phyloP scores from a whole-genome alignment of 179 eudicot species.

The Corrigiola litoralis region DNA sequence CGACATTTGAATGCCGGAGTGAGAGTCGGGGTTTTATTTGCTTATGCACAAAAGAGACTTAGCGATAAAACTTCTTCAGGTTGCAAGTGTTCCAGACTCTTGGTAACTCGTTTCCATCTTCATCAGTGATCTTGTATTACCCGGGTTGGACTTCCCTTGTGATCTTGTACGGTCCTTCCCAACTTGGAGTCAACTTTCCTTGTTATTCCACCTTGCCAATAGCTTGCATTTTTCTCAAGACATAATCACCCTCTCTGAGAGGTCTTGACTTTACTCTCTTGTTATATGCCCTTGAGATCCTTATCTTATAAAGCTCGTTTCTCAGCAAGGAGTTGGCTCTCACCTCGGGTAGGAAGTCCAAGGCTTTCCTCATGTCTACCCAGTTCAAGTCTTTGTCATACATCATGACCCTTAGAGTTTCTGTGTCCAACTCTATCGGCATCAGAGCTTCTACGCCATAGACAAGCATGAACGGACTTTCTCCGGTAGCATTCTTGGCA shows the following conservation, averaged over 20 bases:
- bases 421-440: not conserved
- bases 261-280: no score
- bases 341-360: not conserved
- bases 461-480: not conserved
- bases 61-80: not conserved
- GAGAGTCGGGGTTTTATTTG: no score
- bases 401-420: not conserved
- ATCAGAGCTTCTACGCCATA: not conserved
- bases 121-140: not conserved
- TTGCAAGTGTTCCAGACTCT: not conserved
- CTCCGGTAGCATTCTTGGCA: not conserved
- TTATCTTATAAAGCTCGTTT: not conserved
- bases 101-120: not conserved
- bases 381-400: not conserved
- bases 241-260: no score
- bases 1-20: no score
- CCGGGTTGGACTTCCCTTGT: not conserved
- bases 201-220: not conserved
- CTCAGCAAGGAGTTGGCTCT: not conserved
- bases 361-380: not conserved
- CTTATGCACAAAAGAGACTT: no score
- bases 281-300: not conserved
- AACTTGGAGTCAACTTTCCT: not conserved
- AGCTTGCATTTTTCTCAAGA: not conserved
- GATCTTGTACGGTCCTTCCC: not conserved